phyloP scores from a whole-genome alignment of 78 protist genomes.

The Dictyostelium capitatum region DNA sequence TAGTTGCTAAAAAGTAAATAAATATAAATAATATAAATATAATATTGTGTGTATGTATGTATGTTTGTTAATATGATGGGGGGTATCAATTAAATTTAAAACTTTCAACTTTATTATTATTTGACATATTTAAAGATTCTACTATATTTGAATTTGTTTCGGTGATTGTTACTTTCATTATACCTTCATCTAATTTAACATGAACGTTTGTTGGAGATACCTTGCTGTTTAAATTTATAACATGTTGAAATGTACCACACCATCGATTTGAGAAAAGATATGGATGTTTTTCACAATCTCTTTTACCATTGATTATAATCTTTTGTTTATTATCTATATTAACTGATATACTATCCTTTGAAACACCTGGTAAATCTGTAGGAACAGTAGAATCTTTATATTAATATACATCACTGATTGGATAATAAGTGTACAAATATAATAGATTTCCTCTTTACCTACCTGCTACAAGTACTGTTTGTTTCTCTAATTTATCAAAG shows the following conservation, averaged over 20 bases:
- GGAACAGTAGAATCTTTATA: not conserved
- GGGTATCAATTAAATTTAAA: not conserved
- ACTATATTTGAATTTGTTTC: not conserved
- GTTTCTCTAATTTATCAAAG: not conserved
- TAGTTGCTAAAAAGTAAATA: not conserved
- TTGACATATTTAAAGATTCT: not conserved
- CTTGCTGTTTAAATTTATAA: not conserved
- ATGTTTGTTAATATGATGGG: not conserved
- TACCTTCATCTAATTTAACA: not conserved
- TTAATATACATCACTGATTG: not conserved
- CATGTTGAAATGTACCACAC: conserved; percentile 11
- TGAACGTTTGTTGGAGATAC: not conserved
- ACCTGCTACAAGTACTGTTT: not conserved
- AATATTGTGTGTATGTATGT: not conserved
- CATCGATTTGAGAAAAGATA: not conserved
- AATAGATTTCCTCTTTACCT: too few species aligned
- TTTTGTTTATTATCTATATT: not conserved
- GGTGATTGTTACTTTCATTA: conserved; percentile 7
- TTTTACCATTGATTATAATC: not conserved
- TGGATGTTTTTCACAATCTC: conserved; percentile 1
- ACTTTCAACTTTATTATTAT: not conserved
- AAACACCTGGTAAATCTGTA: conserved; percentile 3
- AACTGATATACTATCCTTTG: not conserved
- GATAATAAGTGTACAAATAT: too few species aligned
- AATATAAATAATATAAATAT: not conserved